Evolutionary conservation across 208 protist species (phyloP), one percentile per base, ranked within the genome.

Genomic region (Leishmania tarentolae): DNA sequence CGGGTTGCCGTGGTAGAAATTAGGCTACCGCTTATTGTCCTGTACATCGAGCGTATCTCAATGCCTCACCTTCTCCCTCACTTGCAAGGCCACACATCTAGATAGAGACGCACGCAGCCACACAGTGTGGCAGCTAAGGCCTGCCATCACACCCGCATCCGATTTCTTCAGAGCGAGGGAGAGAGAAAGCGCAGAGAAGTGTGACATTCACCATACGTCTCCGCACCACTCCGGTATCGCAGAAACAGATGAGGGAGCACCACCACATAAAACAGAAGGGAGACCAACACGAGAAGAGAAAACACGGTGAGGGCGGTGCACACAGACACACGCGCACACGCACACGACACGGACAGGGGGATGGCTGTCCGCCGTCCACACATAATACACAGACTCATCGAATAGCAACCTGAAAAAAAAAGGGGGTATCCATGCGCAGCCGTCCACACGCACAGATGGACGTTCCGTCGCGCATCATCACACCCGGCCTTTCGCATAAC

Each of bases 1-100:
- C 24, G 35, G 66, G 50, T 11, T 71, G 66, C 66, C 24, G 21
- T 28, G 19, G 37, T 42, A 46, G 40, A 17, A 24, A 24, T 15
- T 15, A 4, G 31, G 47, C 19, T 5, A 13, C 40, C 19, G 5
- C 24, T 47, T 19, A 47, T 46, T 71, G 31, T 71, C 19, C 21
- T 73, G 47, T 52, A 73, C 69, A 73, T 73, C 69, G 44, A 73
- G 6, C 69, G 28, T 31, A 40, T 53, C 44, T 47, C 11, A 69
- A 15, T 15, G 6, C 42, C 21, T 42, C n/a, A 65, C 35, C 37
- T 24, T 2, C 35, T 4, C 63, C 15, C 63, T 69, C 9, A 4
- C 40, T 15, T 47, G 35, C 47, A 24, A 6, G 40, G 40, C 7
- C 19, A 37, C 68, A 47, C 40, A n/a, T 44, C 8, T 24, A 73